Evolutionary conservation across 306 rosid genomes (phyloP), one percentile per base, ranked within the genome.

Genomic region (Cicer judaicum): DNA sequence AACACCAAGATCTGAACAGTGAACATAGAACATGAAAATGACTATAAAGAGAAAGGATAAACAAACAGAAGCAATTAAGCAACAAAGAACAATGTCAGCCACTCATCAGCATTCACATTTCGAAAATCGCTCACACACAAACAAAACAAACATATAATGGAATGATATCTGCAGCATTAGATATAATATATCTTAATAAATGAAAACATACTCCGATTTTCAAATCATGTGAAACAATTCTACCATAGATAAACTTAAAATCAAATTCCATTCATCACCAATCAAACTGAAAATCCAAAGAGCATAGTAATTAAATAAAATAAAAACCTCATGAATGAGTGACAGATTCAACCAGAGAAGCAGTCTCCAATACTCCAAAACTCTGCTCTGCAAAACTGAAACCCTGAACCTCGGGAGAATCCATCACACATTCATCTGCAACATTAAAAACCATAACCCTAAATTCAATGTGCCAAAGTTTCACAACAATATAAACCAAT

Each of bases 341-440:
- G 79, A 79, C 80, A 85, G 67, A 77, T 79, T 75, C 66, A 83
- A 77, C 77, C 77, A 68, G 64, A 87, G 70, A 54, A 79, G 56
- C 60, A 78, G 61, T 54, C 77, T 75, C 75, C 79, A 78, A 59
- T 34, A 74, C 77, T 52, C 64, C 80, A 71, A 57, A 52, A 76
- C 79, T 75, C 81, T 73, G 54, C 76, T 74, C 79, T 79, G 64
- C 78, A 44, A 72, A 79, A 72, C 71, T 73, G 75, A 84, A 63
- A 72, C 79, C 76, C 75, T 71, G 75, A 72, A 76, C 76, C 83
- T 81, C 78, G 64, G 50, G 21, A 81, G 64, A 88, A 83, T 74
- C 82, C 96, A 91, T 84, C 72, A 82, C 78, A 79, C 90, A 83
- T 82, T 84, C 71, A 73, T 63, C 86, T 80, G 79, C 44, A 53